Evolutionary conservation across 495 filamentous ascomycete species (phyloP), one percentile per base, ranked within the genome.

Genomic region (Xylaria palmicola): DNA sequence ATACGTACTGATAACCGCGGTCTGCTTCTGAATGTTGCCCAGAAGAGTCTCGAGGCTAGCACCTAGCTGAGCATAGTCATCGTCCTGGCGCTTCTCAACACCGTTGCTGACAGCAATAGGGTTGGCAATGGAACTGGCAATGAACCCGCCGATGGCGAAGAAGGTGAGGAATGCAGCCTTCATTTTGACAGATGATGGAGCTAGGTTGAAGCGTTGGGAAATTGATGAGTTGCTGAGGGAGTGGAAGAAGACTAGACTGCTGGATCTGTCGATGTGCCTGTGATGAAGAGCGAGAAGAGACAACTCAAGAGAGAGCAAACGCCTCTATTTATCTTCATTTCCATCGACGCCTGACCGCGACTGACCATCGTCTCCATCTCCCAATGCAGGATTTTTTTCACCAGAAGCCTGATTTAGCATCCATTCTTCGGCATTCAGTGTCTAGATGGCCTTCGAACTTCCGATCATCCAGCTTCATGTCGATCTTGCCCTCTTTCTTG

Each of bases 1-100:
- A 22, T 19, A 60, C 72, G 48, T 68, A 73, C 74, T 76, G 64
- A 76, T 75, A 62, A 67, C 65, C 20, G 63, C 68, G 17, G 74
- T 76, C 53, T 75, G 69, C 50, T 61, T 62, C 50, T 70, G 63
- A 64, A 76, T 64, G 3, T 70, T 44, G 26, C 43, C 41, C 30
- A 64, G 59, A 17, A 76, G 68, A 29, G 66, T 57, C 56, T 72
- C 68, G 15, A 76, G 54, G 22, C 51, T 61, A 5, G 62, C 63
- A 34, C 34, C 24, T 8, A 60, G 57, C 54, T 65, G 62, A 19
- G 61, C 65, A 24, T 39, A 51, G 58, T 69, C 61, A 36, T 65
- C 63, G 27, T 62, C 74, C 67, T 76, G 73, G 56, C 68, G 68
- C 57, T 61, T 67, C 53, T 70, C 68, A n/a, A 58, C 13, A 24